These are phyloP conservation scores for Rubia occidens DNA, from an alignment of 305 asterid genomes.

Conservation along the genomic window DNA sequence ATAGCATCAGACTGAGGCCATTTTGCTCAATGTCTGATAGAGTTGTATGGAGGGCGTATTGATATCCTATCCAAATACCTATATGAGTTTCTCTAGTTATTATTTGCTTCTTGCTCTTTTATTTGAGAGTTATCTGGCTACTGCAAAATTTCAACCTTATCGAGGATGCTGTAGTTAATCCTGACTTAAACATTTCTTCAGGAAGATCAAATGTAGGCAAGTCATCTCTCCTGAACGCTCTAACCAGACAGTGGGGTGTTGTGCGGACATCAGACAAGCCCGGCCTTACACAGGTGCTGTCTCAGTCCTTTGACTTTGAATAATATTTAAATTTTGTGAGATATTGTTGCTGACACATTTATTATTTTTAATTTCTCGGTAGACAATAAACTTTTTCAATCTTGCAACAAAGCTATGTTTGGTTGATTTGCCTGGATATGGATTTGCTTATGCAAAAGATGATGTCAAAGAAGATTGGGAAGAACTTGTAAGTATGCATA, in stretches of 20 bases:
- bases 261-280: slow-evolving; percentile 97
- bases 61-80: not conserved
- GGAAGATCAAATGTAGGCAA: slow-evolving; percentile 98
- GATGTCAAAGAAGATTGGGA: slow-evolving; percentile 98
- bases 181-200: slow-evolving; percentile 22
- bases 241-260: slow-evolving; percentile 97
- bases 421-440: slow-evolving; percentile 98
- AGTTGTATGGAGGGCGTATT: not conserved
- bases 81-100: not conserved
- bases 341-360: slow-evolving; percentile 20
- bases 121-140: not conserved
- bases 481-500: slow-evolving; percentile 71
- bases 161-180: not conserved
- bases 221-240: slow-evolving; percentile 80
- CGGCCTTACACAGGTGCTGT: slow-evolving; percentile 85
- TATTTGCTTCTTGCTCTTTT: not conserved
- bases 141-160: slow-evolving; percentile 3
- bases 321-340: slow-evolving; percentile 19
- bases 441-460: slow-evolving; percentile 96
- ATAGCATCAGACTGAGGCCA: not conserved
- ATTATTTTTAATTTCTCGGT: slow-evolving; percentile 21
- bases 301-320: slow-evolving; percentile 9
- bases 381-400: slow-evolving; percentile 80
- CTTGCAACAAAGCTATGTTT: slow-evolving; percentile 71
- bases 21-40: not conserved